A percentile compares a stretch with the other conserved stretches of the same genome.
These are phyloP conservation scores for Lodderomyces jiufengensis DNA, from an alignment of 1,139 yeast species.

Conservation along the genomic window DNA sequence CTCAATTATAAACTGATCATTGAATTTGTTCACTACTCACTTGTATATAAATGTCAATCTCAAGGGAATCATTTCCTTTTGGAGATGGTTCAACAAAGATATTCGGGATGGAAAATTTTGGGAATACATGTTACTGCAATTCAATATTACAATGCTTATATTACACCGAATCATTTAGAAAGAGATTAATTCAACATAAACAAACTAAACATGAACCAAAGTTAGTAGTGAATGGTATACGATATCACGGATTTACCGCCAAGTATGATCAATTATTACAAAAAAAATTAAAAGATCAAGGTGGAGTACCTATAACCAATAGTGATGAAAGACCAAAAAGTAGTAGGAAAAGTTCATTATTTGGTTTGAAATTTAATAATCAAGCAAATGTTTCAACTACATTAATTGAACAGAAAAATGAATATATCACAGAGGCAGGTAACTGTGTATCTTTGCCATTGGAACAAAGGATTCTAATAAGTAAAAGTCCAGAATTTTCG, in stretches of 20 bases:
- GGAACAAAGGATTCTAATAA: conserved; percentile 34
- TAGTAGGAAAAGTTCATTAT: conserved; percentile 36
- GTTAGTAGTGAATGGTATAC: conserved; percentile 38
- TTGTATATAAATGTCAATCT: conserved; percentile 2
- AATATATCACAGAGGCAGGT: conserved; percentile 28
- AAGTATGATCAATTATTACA: conserved; percentile 42
- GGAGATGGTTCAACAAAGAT: conserved; percentile 72
- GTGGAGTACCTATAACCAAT: conserved; percentile 6
- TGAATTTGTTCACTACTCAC: neutral
- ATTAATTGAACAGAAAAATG: conserved; percentile 19
- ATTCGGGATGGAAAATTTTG: conserved; percentile 94
- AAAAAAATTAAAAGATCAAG: conserved; percentile 38
- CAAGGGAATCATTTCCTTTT: conserved; percentile 11
- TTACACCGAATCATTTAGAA: conserved; percentile 67
- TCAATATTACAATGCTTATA: conserved; percentile 86
- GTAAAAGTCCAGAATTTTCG: conserved; percentile 31
- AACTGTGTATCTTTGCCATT: conserved; percentile 33
- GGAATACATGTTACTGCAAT: conserved; percentile 92
- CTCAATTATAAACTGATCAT: too few relatives aligned
- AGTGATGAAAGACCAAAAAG: conserved; percentile 28
- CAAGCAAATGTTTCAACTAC: conserved; percentile 14
- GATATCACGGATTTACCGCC: conserved; percentile 44
- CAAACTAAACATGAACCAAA: conserved; percentile 36
- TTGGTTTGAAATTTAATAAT: conserved; percentile 38
- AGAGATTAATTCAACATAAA: conserved; percentile 42